Percentiles rank a stretch among this genome's conserved stretches.
Evolutionary conservation across 148 eudicot genomes (phyloP).

Genomic region (Hydrangea macrophylla): DNA sequence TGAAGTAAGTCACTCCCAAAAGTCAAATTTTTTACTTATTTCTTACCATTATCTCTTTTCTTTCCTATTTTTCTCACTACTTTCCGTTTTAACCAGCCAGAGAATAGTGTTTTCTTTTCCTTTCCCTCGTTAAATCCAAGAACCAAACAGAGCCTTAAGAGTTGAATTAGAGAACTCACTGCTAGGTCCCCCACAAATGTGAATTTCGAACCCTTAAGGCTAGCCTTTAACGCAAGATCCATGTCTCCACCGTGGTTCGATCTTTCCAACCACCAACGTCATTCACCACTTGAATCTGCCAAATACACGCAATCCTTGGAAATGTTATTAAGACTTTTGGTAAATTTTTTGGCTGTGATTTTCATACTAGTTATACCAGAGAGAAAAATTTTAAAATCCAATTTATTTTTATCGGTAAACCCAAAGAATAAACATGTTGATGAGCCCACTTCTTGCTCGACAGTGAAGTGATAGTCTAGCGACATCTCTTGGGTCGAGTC

Average conservation of each 20-base stretch:
- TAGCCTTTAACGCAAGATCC: conserved; percentile 50
- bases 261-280: conserved; percentile 63
- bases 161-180: conserved; percentile 20
- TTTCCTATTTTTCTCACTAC: too few species aligned
- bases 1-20: too few species aligned
- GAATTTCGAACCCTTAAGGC: conserved; percentile 48
- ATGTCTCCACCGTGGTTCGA: conserved; percentile 49
- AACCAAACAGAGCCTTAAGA: too few species aligned
- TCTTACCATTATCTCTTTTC: too few species aligned
- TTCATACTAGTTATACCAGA: conserved; percentile 5
- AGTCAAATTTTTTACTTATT: too few species aligned
- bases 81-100: too few species aligned
- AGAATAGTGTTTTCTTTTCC: too few species aligned
- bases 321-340: not conserved
- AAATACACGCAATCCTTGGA: conserved; percentile 46
- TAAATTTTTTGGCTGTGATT: not conserved
- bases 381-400: not conserved
- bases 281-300: conserved; percentile 37
- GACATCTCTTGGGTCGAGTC: conserved; percentile 55
- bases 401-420: conserved; percentile 33
- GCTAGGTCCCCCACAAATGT: conserved; percentile 36
- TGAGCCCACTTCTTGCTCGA: conserved; percentile 56
- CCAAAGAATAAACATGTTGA: conserved; percentile 47
- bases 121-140: too few species aligned
- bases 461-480: conserved; percentile 45